These are phyloP conservation scores for Fraxinus americana DNA, from an alignment of 257 asterid species.

Conservation along the genomic window DNA sequence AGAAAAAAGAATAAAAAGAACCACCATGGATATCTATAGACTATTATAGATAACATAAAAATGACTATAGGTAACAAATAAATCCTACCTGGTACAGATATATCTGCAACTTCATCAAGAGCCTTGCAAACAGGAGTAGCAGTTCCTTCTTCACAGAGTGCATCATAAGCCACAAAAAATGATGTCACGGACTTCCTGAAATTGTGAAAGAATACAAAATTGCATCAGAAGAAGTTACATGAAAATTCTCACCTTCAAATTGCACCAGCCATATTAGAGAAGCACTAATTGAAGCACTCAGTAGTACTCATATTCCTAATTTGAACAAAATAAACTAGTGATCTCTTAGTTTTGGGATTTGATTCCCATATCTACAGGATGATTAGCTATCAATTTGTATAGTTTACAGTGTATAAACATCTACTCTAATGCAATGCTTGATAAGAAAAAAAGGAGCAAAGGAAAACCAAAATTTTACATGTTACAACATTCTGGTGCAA, in stretches of 20 bases:
- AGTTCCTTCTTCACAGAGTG: slow-evolving; percentile 97
- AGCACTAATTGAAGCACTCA: neutral
- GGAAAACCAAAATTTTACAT: neutral
- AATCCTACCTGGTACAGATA: slow-evolving; percentile 79
- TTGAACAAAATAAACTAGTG: neutral
- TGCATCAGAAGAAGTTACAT: neutral
- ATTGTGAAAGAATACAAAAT: slow-evolving; percentile 15
- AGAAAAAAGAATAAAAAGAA: slow-evolving; percentile 14
- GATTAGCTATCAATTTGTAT: neutral
- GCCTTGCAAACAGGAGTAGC: slow-evolving; percentile 87
- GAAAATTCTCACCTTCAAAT: neutral
- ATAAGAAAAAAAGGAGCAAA: neutral
- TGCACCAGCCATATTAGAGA: neutral
- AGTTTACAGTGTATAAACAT: neutral
- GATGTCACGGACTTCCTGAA: slow-evolving; percentile 90
- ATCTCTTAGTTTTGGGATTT: neutral
- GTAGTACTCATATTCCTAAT: neutral
- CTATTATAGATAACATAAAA: slow-evolving; percentile 16
- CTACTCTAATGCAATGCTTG: neutral
- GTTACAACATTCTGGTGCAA: neutral
- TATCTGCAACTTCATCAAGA: slow-evolving; percentile 90
- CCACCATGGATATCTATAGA: slow-evolving; percentile 15
- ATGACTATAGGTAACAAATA: slow-evolving; percentile 18
- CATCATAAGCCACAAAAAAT: slow-evolving; percentile 91
- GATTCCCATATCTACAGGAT: neutral